These are phyloP conservation scores for Escallonia herrerae DNA, from an alignment of 129 eudicot species.

Conservation along the genomic window DNA sequence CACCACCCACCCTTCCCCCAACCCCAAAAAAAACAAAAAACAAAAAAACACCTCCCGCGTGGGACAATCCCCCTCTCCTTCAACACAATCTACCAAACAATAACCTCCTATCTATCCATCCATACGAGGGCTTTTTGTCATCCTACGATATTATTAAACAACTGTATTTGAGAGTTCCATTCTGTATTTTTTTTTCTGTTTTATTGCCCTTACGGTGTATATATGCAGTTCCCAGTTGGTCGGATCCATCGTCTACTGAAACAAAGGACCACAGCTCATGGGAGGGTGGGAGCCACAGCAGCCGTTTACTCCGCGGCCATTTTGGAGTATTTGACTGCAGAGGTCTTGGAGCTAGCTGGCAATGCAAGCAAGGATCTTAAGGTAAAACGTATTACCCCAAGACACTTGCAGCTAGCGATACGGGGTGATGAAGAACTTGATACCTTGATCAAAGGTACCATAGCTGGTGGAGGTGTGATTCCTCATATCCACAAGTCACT, in stretches of 20 bases:
- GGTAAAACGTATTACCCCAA: slow-evolving; percentile 70
- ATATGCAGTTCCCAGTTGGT: slow-evolving; percentile 60
- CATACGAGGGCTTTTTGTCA: too few species aligned
- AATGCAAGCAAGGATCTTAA: slow-evolving; percentile 77
- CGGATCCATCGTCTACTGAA: slow-evolving; percentile 69
- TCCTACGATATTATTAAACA: too few species aligned
- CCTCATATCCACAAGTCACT: slow-evolving; percentile 94
- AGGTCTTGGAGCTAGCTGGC: slow-evolving; percentile 70
- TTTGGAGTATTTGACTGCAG: slow-evolving; percentile 66
- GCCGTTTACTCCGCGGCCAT: slow-evolving; percentile 77
- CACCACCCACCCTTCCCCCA: too few species aligned
- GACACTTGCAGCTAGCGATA: slow-evolving; percentile 69
- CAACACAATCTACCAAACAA: too few species aligned
- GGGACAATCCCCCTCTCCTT: too few species aligned
- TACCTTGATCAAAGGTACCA: slow-evolving; percentile 70
- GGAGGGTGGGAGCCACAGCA: slow-evolving; percentile 68
- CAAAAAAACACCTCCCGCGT: too few species aligned
- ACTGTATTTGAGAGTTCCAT: too few species aligned
- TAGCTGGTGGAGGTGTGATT: slow-evolving; percentile 93
- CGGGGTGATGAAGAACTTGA: slow-evolving; percentile 73
- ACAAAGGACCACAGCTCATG: slow-evolving; percentile 54
- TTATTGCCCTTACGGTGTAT: too few species aligned
- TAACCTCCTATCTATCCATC: too few species aligned
- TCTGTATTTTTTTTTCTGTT: too few species aligned
- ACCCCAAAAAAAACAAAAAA: too few species aligned